Percentiles rank a stretch among this genome's conserved stretches.
These are phyloP conservation scores for Cryptosporidium ubiquitum DNA, from an alignment of 169 alveolate species.

Conservation along the genomic window DNA sequence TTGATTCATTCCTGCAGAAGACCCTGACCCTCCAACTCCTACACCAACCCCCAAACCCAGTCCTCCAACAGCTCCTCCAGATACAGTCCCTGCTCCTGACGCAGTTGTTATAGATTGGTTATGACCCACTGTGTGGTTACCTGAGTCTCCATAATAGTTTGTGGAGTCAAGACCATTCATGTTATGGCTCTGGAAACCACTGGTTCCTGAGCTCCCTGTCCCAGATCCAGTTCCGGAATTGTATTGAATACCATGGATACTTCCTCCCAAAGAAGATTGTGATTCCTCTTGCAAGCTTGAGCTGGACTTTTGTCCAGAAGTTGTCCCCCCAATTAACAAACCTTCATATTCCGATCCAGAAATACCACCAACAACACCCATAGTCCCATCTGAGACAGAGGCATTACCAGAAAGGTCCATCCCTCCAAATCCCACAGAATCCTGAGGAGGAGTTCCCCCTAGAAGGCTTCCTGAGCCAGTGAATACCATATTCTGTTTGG, in stretches of 20 bases:
- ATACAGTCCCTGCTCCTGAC: neutral
- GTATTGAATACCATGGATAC: conserved; percentile 27
- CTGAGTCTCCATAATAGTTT: conserved; percentile 6
- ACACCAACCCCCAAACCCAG: conserved; percentile 10
- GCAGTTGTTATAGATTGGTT: neutral
- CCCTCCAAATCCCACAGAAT: neutral
- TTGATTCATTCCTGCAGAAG: neutral
- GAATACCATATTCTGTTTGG: neutral
- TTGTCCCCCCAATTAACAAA: conserved; percentile 27
- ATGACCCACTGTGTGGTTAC: neutral
- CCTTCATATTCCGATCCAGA: conserved; percentile 53
- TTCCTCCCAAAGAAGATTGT: conserved; percentile 2
- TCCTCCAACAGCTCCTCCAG: neutral
- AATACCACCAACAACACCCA: neutral
- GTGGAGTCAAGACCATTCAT: conserved; percentile 1
- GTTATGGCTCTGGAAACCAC: neutral
- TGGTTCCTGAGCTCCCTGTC: neutral
- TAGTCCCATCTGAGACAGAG: neutral
- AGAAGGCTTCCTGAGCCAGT: neutral
- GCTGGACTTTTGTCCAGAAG: conserved; percentile 35
- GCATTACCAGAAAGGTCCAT: neutral
- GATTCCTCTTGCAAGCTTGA: conserved; percentile 22
- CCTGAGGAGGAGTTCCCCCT: neutral
- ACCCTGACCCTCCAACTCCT: neutral
- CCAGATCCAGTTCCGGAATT: neutral